Conservation (phyloP, 2,329 filamentous ascomycete species). For the Colletotrichum sp. region DNA sequence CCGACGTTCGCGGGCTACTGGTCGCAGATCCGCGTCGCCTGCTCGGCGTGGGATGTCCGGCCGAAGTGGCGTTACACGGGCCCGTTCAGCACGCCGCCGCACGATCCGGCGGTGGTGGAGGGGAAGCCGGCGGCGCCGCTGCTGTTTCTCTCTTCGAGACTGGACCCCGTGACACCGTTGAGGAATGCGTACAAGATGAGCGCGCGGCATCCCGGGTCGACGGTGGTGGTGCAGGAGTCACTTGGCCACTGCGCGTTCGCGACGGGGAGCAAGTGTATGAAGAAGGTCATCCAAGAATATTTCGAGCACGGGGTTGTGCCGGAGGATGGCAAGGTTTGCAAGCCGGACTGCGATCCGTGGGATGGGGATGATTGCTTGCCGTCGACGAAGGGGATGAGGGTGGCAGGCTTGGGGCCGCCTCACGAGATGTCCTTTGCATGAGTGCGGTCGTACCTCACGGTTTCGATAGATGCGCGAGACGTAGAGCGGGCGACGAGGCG, state of each 20-base stretch:
- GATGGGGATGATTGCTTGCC: neutral
- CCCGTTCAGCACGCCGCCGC: slow-evolving; percentile 33
- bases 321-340: slow-evolving; percentile 23
- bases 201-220: slow-evolving; percentile 29
- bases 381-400: neutral
- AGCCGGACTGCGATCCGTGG: slow-evolving; percentile 26
- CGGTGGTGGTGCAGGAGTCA: slow-evolving; percentile 32
- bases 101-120: slow-evolving; percentile 24
- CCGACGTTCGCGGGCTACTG: slow-evolving; percentile 35
- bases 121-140: slow-evolving; percentile 45
- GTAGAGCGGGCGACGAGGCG: neutral
- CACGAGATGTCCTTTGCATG: neutral
- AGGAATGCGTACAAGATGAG: slow-evolving; percentile 37
- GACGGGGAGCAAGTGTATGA: slow-evolving; percentile 24
- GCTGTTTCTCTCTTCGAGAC: slow-evolving; percentile 45
- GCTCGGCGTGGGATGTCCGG: slow-evolving; percentile 40
- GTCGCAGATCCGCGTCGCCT: slow-evolving; percentile 42
- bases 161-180: slow-evolving; percentile 53
- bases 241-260: slow-evolving; percentile 30
- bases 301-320: slow-evolving; percentile 34
- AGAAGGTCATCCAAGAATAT: slow-evolving; percentile 27
- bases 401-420: neutral
- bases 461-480: neutral
- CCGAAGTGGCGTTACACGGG: slow-evolving; percentile 46
- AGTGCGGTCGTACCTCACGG: neutral